phyloP scores from a whole-genome alignment of 257 asterid species.

The Solanum bukasovii region DNA sequence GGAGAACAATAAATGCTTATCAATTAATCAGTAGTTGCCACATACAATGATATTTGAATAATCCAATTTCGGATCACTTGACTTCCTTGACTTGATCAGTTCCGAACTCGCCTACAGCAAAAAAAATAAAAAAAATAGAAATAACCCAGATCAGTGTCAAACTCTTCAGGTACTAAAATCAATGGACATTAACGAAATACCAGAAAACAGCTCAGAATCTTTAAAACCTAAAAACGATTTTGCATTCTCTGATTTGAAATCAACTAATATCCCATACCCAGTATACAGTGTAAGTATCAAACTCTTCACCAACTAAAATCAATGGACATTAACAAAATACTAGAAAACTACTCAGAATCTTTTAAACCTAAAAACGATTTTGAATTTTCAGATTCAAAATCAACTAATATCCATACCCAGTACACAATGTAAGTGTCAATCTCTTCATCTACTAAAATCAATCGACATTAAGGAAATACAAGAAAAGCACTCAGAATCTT shows the following conservation, averaged over 20 bases:
- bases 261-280: not conserved
- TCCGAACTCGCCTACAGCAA: conserved; percentile 60
- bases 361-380: not conserved
- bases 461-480: not conserved
- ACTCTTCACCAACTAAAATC: not conserved
- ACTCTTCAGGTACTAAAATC: not conserved
- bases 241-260: not conserved
- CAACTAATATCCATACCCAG: not conserved
- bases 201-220: not conserved
- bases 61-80: conserved; percentile 63
- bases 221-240: not conserved
- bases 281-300: not conserved
- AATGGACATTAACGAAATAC: not conserved
- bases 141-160: not conserved
- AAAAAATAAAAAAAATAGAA: not conserved
- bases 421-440: not conserved
- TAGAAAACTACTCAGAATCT: not conserved
- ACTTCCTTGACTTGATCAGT: conserved; percentile 75
- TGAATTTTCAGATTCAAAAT: not conserved
- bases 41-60: conserved; percentile 80
- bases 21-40: not conserved
- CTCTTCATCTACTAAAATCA: not conserved
- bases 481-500: not conserved
- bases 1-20: not conserved
- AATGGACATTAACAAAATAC: not conserved